Base-by-base conservation (phyloP, 2,329 filamentous ascomycete species). In the Neoarthrinium moseri region DNA sequence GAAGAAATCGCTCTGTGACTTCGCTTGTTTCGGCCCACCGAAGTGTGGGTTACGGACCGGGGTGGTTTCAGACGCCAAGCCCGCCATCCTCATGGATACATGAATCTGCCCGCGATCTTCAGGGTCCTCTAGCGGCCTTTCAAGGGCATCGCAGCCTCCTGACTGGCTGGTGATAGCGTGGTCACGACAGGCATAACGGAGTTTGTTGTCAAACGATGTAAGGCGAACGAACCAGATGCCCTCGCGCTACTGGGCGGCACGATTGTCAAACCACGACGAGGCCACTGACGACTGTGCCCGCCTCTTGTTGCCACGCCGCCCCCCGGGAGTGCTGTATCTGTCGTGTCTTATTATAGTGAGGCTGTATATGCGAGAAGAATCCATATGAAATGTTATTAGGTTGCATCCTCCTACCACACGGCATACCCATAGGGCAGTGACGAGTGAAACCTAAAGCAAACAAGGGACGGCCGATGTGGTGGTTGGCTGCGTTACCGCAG, bases 361-460 rank as follows among this genome's bases (percentile, higher is more conserved):
- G 35, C 35, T 38, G 35, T 38, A 23, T 38, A 38, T 38, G 35
- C 26, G 35, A 38, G 35, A 22, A n/a, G 15, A 23, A 23, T 15
- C 35, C 35, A 38, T 38, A 38, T 38, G 35, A 38, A 38, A 13
- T 23, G 22, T 22, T 38, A 38, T 38, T 23, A 15, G 17, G 22
- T 38, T 38, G 35, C 35, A 38, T 38, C 21, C 22, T 24, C n/a
- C 35, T 17, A 7, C n/a, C 33, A 18, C 35, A 26, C 35, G 35
- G 21, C 35, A 26, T 38, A 17, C 35, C 35, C 32, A 15, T 10
- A 15, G 10, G 32, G 32, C 32, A 34, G 18, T 15, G n/a, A 10
- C 32, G 32, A 17, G 13, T 34, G 32, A 15, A 34, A n/a, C 32
- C 3, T n/a, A n/a, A 11, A 6, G 18, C 18, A 17, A 34, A n/a